These are phyloP conservation scores for Raffaelea albimanens DNA, from an alignment of 2,329 filamentous ascomycete species.

Conservation along the genomic window DNA sequence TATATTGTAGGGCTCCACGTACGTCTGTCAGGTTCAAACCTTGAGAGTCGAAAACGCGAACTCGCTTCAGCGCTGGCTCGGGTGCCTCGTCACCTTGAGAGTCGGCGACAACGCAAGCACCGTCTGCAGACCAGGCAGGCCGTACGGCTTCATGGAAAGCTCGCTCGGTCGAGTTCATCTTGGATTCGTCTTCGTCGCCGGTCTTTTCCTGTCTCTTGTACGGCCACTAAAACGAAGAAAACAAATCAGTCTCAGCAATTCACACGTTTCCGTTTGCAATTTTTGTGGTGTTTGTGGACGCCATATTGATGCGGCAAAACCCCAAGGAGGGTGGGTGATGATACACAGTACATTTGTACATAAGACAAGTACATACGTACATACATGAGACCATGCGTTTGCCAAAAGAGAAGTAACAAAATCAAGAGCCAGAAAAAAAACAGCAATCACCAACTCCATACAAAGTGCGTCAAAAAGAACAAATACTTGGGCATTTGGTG, in stretches of 20 bases:
- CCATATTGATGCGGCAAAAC: too few species aligned
- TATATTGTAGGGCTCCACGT: neutral
- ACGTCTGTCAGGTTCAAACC: constrained; percentile 1
- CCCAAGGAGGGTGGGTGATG: too few species aligned
- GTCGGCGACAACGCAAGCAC: constrained; percentile 40
- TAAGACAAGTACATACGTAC: too few species aligned
- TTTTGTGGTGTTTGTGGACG: too few species aligned
- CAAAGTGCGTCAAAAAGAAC: neutral
- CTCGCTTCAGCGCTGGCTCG: constrained; percentile 14
- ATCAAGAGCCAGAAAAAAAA: neutral
- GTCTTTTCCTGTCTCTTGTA: constrained; percentile 72
- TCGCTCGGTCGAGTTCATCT: constrained; percentile 55
- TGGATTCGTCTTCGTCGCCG: constrained; percentile 47
- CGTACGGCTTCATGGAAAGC: constrained; percentile 66
- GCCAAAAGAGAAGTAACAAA: too few species aligned
- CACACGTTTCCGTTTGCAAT: too few species aligned
- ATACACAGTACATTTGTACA: too few species aligned
- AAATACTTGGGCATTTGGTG: neutral
- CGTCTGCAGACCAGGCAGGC: constrained; percentile 68
- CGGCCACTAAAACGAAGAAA: constrained; percentile 59
- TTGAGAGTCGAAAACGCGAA: constrained; percentile 5
- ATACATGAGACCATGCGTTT: too few species aligned
- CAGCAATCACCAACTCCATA: neutral
- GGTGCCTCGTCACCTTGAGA: constrained; percentile 1
- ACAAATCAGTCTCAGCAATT: neutral